phyloP scores from a whole-genome alignment of 2,329 filamentous ascomycete genomes.

The Coniochaeta hoffmannii region DNA sequence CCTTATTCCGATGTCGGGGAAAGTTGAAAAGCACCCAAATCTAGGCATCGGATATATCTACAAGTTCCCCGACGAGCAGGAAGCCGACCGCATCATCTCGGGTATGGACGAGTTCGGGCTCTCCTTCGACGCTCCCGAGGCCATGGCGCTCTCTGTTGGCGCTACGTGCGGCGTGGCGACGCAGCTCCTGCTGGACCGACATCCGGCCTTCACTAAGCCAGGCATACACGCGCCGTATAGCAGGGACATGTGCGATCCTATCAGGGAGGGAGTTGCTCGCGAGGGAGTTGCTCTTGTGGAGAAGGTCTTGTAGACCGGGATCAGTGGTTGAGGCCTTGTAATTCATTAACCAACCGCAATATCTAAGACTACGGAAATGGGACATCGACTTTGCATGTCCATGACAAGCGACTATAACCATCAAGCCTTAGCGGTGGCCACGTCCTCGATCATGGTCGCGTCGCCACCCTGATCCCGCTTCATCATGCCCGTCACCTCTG shows the following conservation, averaged over 20 bases:
- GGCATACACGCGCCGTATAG: constrained; percentile 12
- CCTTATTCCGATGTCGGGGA: no score
- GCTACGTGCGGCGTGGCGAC: constrained; percentile 61
- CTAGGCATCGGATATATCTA: neutral
- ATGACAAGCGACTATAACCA: neutral
- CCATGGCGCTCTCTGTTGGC: constrained; percentile 63
- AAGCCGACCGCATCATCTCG: constrained; percentile 54
- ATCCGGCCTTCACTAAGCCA: constrained; percentile 9
- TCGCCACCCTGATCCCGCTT: neutral
- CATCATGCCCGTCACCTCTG: neutral
- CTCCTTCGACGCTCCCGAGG: constrained; percentile 43
- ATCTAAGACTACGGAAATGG: neutral
- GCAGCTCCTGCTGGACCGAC: constrained; percentile 50
- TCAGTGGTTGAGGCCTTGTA: neutral
- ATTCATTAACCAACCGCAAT: no score
- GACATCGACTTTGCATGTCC: neutral
- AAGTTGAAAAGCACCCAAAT: no score
- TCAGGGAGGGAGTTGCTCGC: neutral
- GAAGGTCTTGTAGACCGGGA: neutral
- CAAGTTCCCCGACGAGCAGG: constrained; percentile 34
- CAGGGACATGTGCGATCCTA: constrained; percentile 5
- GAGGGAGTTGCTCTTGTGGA: constrained; percentile 1
- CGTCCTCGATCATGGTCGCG: neutral
- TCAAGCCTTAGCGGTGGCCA: neutral
- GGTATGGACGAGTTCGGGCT: constrained; percentile 59